Base-by-base conservation (phyloP, 192 early-diverging fungal genomes). In the Pilaira anomala region DNA sequence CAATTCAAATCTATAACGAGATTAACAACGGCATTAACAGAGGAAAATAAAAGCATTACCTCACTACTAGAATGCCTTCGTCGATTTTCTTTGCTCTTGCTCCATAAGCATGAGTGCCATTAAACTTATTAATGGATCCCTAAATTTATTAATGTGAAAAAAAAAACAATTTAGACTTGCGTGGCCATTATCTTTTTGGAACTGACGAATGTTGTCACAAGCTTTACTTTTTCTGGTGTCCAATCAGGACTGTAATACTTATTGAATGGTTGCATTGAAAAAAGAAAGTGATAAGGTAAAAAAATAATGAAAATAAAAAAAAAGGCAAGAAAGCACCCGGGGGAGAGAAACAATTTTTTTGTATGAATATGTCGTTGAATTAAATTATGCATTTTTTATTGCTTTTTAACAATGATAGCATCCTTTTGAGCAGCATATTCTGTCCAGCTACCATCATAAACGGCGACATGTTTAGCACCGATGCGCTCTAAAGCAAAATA, bases 391-490 rank as follows among this genome's bases (percentile, higher is more conserved):
- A 24, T 30, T 6, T 30, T 48, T 66, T 66, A 41, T 24, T 56
- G 29, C 25, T 81, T 74, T 55, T 85, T 85, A 62, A 84, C 67
- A 50, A 94, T 93, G 42, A 85, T 80, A 36, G 85, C 87, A 42
- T 83, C 76, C 16, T 76, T 67, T 22, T 86, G 86, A 45, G 79
- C 79, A 21, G 92, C 93, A 68, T 92, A 97, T 53, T 97, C 93
- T 7, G 91, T 84, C 95, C 95, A 97, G 48, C 87, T 88, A 2
- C 95, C 95, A 65, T 97, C 95, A 78, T 88, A 97, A 4, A 95
- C 77, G 7, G 88, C 72, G 8, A 95, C 63, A 22, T 86, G 65
- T 42, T 74, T 63, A 24, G 83, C 80, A 6, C 92, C 92, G 12
- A 86, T 71, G 25, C 81, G 72, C 22, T 92, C 86, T 53, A 94